Evolutionary conservation across 73 alveolate genomes (phyloP).

Genomic region (Tetrahymena elliotti): DNA sequence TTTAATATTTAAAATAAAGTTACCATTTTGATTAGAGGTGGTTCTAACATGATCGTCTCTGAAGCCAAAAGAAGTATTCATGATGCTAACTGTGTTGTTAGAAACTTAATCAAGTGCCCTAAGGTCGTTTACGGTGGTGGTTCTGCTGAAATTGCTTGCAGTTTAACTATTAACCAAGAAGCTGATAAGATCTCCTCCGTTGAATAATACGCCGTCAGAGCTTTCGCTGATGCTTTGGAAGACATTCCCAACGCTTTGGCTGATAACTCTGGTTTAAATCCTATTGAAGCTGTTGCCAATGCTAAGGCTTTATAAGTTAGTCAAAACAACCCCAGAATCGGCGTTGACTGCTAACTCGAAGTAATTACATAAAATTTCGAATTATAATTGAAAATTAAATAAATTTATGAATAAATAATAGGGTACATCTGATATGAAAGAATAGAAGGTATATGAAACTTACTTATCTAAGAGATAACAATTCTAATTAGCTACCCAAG

Average conservation of each 20-base stretch:
- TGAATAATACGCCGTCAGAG: conserved; percentile 94
- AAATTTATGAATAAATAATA: background rate
- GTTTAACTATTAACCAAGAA: conserved; percentile 2
- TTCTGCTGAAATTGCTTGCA: conserved; percentile 84
- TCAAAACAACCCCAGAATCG: conserved; percentile 31
- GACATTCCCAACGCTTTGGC: conserved; percentile 92
- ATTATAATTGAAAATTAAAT: background rate
- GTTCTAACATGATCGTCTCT: conserved; percentile 79
- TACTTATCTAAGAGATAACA: conserved; percentile 65
- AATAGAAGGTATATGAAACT: conserved; percentile 86
- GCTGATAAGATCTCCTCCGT: conserved; percentile 42
- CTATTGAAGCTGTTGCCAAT: conserved; percentile 85
- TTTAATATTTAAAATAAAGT: conserved; percentile 3
- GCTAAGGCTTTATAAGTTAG: conserved; percentile 60
- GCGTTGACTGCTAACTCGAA: conserved; percentile 42
- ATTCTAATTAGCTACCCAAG: conserved; percentile 93
- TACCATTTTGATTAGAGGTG: conserved; percentile 59
- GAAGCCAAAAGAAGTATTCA: conserved; percentile 98
- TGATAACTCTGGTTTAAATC: conserved; percentile 94
- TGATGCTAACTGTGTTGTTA: conserved; percentile 99
- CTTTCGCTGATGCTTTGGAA: conserved; percentile 96
- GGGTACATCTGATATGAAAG: conserved; percentile 92
- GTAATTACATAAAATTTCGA: background rate
- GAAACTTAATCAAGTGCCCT: conserved; percentile 91
- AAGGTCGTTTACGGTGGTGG: conserved; percentile 98